These are phyloP conservation scores for Berberis thunbergii DNA, from an alignment of 164 flowering plant species.

Conservation along the genomic window DNA sequence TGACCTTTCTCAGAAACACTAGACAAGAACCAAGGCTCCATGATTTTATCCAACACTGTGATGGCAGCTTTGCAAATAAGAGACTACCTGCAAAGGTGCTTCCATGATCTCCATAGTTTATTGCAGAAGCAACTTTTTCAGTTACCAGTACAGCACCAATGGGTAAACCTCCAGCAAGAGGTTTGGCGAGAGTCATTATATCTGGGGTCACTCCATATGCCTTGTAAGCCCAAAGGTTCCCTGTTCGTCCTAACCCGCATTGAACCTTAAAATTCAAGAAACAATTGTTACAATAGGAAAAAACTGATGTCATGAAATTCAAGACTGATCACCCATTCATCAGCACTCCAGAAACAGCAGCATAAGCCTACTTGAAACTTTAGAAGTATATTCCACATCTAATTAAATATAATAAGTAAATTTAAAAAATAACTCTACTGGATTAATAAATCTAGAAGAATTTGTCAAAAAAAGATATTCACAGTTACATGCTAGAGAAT, in stretches of 20 bases:
- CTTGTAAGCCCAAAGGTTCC: constrained; percentile 82
- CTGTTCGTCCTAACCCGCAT: constrained; percentile 84
- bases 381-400: too few species aligned
- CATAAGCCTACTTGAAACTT: too few species aligned
- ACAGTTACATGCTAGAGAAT: too few species aligned
- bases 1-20: constrained; percentile 60
- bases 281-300: neutral
- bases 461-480: too few species aligned
- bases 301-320: too few species aligned
- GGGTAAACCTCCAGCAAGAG: constrained; percentile 93
- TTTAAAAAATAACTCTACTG: too few species aligned
- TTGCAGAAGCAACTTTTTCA: constrained; percentile 60
- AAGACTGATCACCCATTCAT: too few species aligned
- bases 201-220: constrained; percentile 67
- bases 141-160: constrained; percentile 72
- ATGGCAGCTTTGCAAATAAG: constrained; percentile 64
- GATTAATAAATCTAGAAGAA: too few species aligned
- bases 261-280: constrained; percentile 45
- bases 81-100: constrained; percentile 85
- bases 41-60: constrained; percentile 58
- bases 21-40: constrained; percentile 46
- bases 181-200: constrained; percentile 90
- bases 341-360: too few species aligned
- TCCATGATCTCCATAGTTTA: constrained; percentile 70
- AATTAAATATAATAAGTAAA: too few species aligned